Conservation (phyloP, 495 filamentous ascomycete genomes). For the Hypoxylon cercidicola region DNA sequence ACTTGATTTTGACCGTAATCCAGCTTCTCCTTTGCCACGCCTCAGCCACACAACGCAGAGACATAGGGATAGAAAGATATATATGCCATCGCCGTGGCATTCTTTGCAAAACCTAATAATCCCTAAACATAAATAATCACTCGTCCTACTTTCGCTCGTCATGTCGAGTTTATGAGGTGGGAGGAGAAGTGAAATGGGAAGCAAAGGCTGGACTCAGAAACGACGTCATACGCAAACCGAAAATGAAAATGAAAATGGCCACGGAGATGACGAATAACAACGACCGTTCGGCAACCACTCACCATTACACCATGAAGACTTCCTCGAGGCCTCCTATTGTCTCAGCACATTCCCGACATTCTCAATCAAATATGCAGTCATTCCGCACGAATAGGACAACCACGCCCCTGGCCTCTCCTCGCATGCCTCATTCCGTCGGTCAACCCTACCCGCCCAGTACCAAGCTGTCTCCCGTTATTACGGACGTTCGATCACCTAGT, state of each 20-base stretch:
- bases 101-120: slow-evolving; percentile 11
- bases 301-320: slow-evolving; percentile 61
- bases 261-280: slow-evolving; percentile 43
- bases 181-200: slow-evolving; percentile 33
- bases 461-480: slow-evolving; percentile 48
- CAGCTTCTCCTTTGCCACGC: slow-evolving; percentile 18
- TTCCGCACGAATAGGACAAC: slow-evolving; percentile 50
- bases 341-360: slow-evolving; percentile 50
- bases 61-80: slow-evolving; percentile 23
- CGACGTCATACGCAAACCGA: slow-evolving; percentile 45
- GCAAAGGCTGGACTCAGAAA: slow-evolving; percentile 34
- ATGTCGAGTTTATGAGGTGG: slow-evolving; percentile 42
- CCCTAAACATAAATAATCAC: slow-evolving; percentile 9
- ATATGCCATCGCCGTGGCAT: slow-evolving; percentile 13
- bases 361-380: slow-evolving; percentile 53
- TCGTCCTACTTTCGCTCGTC: background rate
- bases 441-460: slow-evolving; percentile 50
- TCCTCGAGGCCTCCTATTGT: slow-evolving; percentile 52
- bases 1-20: slow-evolving; percentile 13
- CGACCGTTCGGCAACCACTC: slow-evolving; percentile 45
- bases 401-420: slow-evolving; percentile 58
- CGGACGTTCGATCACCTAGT: slow-evolving; percentile 63
- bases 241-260: slow-evolving; percentile 38
- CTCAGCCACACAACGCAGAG: slow-evolving; percentile 33
- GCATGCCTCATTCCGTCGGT: slow-evolving; percentile 55